These are phyloP conservation scores for Pythium aphanidermatum DNA, from an alignment of 352 stramenopile species.

Conservation along the genomic window DNA sequence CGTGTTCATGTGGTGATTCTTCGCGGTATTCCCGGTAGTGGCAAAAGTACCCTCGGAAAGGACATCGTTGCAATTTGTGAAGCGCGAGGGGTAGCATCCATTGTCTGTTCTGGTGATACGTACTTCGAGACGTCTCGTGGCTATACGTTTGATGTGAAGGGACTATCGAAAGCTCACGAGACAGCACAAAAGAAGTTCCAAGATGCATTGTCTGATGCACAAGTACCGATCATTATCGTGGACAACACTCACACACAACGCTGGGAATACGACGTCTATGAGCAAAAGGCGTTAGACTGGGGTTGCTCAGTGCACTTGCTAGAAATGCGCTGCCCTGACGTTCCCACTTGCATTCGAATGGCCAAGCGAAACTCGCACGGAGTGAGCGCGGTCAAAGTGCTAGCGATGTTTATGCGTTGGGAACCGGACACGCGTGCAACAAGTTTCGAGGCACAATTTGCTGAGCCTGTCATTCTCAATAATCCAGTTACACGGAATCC, in stretches of 20 bases:
- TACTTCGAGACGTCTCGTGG: constrained; percentile 57
- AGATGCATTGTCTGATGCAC: constrained; percentile 18
- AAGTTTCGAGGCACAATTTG: constrained; percentile 40
- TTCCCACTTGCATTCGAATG: constrained; percentile 43
- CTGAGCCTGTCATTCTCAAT: constrained; percentile 25
- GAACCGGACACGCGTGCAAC: constrained; percentile 32
- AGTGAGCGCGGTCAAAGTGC: constrained; percentile 47
- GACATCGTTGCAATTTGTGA: constrained; percentile 37
- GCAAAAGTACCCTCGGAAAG: constrained; percentile 51
- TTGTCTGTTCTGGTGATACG: constrained; percentile 55
- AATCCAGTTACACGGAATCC: constrained; percentile 49
- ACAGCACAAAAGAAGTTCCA: constrained; percentile 37
- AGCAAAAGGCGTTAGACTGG: constrained; percentile 4
- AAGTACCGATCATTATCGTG: constrained; percentile 38
- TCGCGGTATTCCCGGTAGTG: constrained; percentile 63
- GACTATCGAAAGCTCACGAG: constrained; percentile 40
- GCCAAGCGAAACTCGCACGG: constrained; percentile 63
- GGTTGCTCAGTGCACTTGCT: constrained; percentile 15
- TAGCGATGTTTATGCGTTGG: constrained; percentile 69
- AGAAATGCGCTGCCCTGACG: constrained; percentile 49
- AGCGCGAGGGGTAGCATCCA: constrained; percentile 16
- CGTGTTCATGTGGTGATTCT: constrained; percentile 50
- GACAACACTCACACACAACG: constrained; percentile 69
- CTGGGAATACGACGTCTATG: constrained; percentile 66
- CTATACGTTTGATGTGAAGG: constrained; percentile 58